Conservation (phyloP, 2,329 filamentous ascomycete species). For the Lithohypha guttulata region DNA sequence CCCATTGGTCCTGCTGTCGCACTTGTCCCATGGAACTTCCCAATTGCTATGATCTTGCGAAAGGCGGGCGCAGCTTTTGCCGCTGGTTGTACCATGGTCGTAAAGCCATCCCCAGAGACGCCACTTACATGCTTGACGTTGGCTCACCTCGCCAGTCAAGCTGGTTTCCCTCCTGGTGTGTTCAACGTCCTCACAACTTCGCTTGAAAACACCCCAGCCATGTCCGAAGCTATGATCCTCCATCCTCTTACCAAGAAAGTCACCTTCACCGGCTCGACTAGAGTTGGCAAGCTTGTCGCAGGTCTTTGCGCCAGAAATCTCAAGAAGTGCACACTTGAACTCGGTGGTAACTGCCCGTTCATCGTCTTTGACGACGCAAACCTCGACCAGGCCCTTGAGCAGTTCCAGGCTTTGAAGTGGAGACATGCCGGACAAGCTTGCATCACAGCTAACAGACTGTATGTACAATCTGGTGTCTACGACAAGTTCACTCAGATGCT, state of each 20-base stretch:
- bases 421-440: conserved; percentile 36
- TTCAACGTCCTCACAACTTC: conserved; percentile 50
- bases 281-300: conserved; percentile 53
- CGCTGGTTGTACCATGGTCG: conserved; percentile 63
- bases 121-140: conserved; percentile 47
- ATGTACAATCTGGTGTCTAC: conserved; percentile 34
- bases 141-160: conserved; percentile 41
- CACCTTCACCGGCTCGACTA: conserved; percentile 50
- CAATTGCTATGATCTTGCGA: conserved; percentile 55
- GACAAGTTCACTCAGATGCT: conserved; percentile 46
- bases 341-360: conserved; percentile 56
- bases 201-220: conserved; percentile 29
- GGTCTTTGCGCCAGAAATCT: conserved; percentile 48
- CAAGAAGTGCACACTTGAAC: conserved; percentile 55
- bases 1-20: conserved; percentile 59
- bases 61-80: conserved; percentile 59
- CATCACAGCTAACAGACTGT: conserved; percentile 36
- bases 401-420: conserved; percentile 34
- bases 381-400: conserved; percentile 37
- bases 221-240: conserved; percentile 40
- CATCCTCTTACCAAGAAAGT: conserved; percentile 51
- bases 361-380: conserved; percentile 55
- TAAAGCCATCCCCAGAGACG: conserved; percentile 61
- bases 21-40: conserved; percentile 64
- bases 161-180: conserved; percentile 49